These are phyloP conservation scores for Globisporangium yorkense DNA, from an alignment of 352 stramenopile species.

Conservation along the genomic window DNA sequence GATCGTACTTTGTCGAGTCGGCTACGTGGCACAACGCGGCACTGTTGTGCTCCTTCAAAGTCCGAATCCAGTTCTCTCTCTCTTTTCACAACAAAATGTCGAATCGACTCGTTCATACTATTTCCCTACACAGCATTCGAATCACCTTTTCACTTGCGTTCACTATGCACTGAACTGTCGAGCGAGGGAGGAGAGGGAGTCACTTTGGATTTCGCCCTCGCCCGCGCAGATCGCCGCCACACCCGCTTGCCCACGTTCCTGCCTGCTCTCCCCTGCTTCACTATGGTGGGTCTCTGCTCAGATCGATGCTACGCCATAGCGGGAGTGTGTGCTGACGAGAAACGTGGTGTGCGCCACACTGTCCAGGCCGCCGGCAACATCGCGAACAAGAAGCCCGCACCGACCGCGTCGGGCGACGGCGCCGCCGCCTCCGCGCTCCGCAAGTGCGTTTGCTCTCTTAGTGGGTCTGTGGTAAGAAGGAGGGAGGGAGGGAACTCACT, in stretches of 20 bases:
- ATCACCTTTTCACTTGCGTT: background rate
- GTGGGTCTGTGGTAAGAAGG: background rate
- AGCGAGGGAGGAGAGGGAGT: conserved; percentile 1
- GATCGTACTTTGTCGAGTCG: background rate
- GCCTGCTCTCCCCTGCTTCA: background rate
- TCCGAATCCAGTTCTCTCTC: background rate
- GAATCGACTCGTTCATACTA: background rate
- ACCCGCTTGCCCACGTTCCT: too few species aligned
- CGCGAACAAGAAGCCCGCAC: conserved; percentile 62
- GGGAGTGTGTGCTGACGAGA: background rate
- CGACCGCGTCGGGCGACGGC: conserved; percentile 48
- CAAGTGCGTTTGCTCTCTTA: conserved; percentile 32
- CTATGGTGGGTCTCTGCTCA: conserved; percentile 6
- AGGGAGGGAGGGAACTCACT: background rate
- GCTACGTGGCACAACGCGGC: conserved; percentile 6
- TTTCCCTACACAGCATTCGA: background rate
- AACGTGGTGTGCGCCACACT: background rate
- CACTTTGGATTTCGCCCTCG: conserved; percentile 17
- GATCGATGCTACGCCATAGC: too few species aligned
- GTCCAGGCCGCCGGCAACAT: conserved; percentile 33
- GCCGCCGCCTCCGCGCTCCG: conserved; percentile 64
- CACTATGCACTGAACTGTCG: background rate
- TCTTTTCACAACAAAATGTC: background rate
- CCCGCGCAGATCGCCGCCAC: background rate
- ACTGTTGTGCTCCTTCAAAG: background rate